A percentile compares a stretch with the other conserved stretches of the same genome.
These are phyloP conservation scores for Leccinum aurantiacum DNA, from an alignment of 768 basidiomycete genomes.

Conservation along the genomic window DNA sequence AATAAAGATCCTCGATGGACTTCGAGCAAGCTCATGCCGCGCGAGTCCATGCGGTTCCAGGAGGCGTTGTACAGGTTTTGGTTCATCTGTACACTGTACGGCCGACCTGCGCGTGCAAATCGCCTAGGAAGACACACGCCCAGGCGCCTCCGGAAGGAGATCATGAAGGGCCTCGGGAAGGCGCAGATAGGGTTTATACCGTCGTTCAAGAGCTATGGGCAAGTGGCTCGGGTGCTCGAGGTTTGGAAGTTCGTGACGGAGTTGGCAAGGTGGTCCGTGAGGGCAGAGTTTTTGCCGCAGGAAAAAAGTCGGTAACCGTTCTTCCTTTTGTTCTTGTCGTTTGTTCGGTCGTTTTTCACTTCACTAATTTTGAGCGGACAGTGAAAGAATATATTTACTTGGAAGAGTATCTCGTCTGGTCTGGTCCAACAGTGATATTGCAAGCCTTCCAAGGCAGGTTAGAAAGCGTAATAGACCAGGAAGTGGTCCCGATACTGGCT, in stretches of 20 bases:
- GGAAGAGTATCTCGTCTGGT: constrained; percentile 17
- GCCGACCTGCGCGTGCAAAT: constrained; percentile 13
- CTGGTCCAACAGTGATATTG: constrained; percentile 7
- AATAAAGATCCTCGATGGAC: constrained; percentile 36
- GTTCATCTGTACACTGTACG: constrained; percentile 19
- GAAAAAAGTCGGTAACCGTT: constrained; percentile 7
- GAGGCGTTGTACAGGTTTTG: constrained; percentile 31
- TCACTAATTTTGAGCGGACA: background rate
- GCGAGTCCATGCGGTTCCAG: constrained; percentile 36
- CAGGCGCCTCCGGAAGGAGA: constrained; percentile 3
- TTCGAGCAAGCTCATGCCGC: constrained; percentile 22
- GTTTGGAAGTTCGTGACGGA: constrained; percentile 11
- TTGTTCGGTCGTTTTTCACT: background rate
- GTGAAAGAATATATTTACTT: constrained; percentile 3
- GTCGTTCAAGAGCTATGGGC: background rate
- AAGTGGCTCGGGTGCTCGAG: constrained; percentile 5
- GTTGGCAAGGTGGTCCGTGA: constrained; percentile 10
- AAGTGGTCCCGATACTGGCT: constrained; percentile 6
- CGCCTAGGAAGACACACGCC: constrained; percentile 8
- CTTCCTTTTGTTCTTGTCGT: background rate
- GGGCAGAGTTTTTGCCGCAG: constrained; percentile 6
- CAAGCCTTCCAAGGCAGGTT: constrained; percentile 14
- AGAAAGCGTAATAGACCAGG: constrained; percentile 6
- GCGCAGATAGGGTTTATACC: constrained; percentile 11
- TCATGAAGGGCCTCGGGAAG: background rate